Evolutionary conservation across 2,329 filamentous ascomycete genomes (phyloP), one percentile per base, ranked within the genome.

Genomic region (Colletotrichum sp.): DNA sequence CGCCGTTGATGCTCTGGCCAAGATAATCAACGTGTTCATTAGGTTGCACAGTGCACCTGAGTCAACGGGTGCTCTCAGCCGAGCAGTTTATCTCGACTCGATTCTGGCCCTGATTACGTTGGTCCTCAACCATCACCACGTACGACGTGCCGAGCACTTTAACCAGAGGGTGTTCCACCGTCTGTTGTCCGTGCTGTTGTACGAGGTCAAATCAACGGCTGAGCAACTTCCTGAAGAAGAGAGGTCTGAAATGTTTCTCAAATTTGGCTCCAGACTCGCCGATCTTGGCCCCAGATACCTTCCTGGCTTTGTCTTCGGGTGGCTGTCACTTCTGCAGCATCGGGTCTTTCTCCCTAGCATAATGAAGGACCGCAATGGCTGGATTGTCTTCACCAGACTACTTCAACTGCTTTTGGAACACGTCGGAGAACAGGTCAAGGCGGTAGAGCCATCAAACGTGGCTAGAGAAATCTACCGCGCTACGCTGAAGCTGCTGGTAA

Each of bases 121-220:
- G 72, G 91, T 98, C 5, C 89, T 98, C 76, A 96, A 95, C 83
- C 93, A 97, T 79, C 95, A 98, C 82, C 94, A 97, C 80, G 90
- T 94, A 71, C 95, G 93, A 83, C 92, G 94, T 61, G 94, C 93
- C 6, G 96, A 98, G 70, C 90, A 89, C 52, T 96, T 98, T 87
- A 96, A 95, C 80, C 94, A 96, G 81, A 93, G 95, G 77, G 93
- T 97, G 34, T 98, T 98, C 88, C 97, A 96, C 90, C 93, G 96
- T 61, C 89, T 99, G 56, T 94, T 98, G 82, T 96, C 95, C 0
- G 87, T 94, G 80, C 89, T 98, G 64, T 89, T 99, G 6, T 95
- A 94, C 83, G 94, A 97, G 79, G 90, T 96, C 71, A 88, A 91
- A 32, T 82, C 87, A 62, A 87, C 91, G 64, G 89, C 89, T 15